Conservation (phyloP, 495 filamentous ascomycete species). For the Penicillium silybi region DNA sequence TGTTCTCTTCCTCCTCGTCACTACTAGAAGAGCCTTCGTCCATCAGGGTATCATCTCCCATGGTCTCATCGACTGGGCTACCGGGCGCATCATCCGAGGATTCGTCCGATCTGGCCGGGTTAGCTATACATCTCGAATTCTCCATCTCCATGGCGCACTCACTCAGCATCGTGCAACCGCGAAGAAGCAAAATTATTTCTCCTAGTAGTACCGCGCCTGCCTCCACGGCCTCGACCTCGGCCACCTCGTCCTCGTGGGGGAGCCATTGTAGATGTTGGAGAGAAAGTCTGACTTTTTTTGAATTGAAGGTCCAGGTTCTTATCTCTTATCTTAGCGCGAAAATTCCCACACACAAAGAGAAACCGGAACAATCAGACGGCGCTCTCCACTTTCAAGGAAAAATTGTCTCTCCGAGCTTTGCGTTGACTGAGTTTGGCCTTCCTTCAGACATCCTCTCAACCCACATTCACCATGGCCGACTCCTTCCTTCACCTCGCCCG, state of each 20-base stretch:
- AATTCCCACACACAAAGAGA: conserved; percentile 47
- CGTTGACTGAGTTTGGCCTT: conserved; percentile 3
- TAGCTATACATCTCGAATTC: conserved; percentile 7
- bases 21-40: conserved; percentile 41
- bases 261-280: conserved; percentile 14
- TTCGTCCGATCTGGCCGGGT: conserved; percentile 29
- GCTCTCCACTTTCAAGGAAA: conserved; percentile 28
- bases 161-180: conserved; percentile 41
- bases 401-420: conserved; percentile 28
- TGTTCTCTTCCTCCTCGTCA: conserved; percentile 43
- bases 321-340: conserved; percentile 57
- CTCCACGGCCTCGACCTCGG: conserved; percentile 16
- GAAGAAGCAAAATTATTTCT: conserved; percentile 33
- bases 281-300: conserved; percentile 8
- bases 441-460: conserved; percentile 6
- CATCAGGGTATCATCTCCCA: conserved; percentile 24
- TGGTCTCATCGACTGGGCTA: conserved; percentile 18
- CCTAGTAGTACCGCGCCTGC: conserved; percentile 25
- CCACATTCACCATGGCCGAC: conserved; percentile 68
- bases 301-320: conserved; percentile 20
- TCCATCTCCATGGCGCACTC: conserved; percentile 12
- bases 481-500: conserved; percentile 92
- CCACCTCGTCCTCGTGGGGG: conserved; percentile 21
- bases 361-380: conserved; percentile 34
- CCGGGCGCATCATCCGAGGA: conserved; percentile 29